Base-by-base conservation (phyloP, 495 filamentous ascomycete species). In the Trichoderma reesei region DNA sequence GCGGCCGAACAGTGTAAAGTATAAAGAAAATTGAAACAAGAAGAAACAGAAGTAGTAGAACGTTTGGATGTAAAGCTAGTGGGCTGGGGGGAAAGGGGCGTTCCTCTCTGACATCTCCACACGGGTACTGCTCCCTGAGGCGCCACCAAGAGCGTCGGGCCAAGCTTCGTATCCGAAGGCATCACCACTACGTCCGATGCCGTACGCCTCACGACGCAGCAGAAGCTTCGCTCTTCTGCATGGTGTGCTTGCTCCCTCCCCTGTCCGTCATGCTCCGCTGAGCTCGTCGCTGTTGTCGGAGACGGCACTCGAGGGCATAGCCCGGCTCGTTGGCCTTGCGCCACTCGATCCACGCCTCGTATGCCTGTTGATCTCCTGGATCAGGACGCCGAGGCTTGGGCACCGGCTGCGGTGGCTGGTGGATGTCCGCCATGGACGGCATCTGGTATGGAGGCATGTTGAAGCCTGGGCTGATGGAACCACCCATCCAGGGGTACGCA, bases 291-390 rank as follows among this genome's bases (percentile, higher is more conserved):
- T 63, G 61, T 59, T 67, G 65, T 59, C 65, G 59, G n/a, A 51
- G 54, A 44, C 64, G 63, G 65, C 65, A 67, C 51, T 67, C 39
- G 1, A 59, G 5, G 31, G 65, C 65, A 51, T 67, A 67, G 5
- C 37, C 59, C 26, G 65, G 65, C 20, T 67, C 62, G 26, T 51
- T 48, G 8, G 59, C 46, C 60, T 67, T 67, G 60, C 66, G 61
- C 54, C 59, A 61, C 48, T 68, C 67, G 31, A 66, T 64, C n/a
- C 44, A 67, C 7, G 64, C 64, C 64, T 68, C 64, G 42, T 64
- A 66, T n/a, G 63, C 54, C 39, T 65, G 67, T 51, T 65, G 64
- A 14, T 26, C 62, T 8, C 41, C 31, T 18, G 67, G 38, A 26
- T 66, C 63, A 16, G 36, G 67, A 13, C 44, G 39, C 3, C 62